Base-by-base conservation (phyloP, 257 asterid genomes). In the Primulina eburnea region DNA sequence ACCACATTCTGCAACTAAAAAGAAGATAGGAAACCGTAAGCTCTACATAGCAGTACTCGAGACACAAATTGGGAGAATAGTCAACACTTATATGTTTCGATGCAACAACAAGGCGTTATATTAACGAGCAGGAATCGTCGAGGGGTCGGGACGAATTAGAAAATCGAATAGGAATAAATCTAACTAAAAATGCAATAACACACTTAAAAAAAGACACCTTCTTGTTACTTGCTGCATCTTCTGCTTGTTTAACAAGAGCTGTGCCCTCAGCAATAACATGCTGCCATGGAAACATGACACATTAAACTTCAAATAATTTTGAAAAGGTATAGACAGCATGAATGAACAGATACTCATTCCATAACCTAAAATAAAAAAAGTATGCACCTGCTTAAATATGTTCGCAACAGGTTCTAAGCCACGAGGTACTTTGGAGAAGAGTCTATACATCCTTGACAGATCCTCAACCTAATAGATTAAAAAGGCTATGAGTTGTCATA, bases 231-330 rank as follows among this genome's bases (percentile, higher is more conserved):
- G 97, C 99, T 79, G 97, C 96, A 84, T 93, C 99, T 87, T 93
- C 99, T 28, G 99, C 99, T 77, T 89, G 97, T 85, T 90, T 90
- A 62, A 93, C 97, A 83, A 93, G 79, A 63, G 95, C 88, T 28
- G 94, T 90, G 68, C 99, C 99, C 87, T 91, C 99, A 69, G 90
- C 91, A 71, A 97, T 89, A 69, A 93, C 97, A 85, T 93, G 97
- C 97, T 89, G 92, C 77, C 74, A 34, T 67, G 40, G 77, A 71
- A 81, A 33, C 63, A 78, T 20, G 7, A 64, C 6, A 55, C 5
- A 30, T 52, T 52, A 69, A 67, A 21, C 75, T 65, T 43, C 65
- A 66, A 28, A 26, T 32, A 68, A 65, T 58, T 14, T 37, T 56
- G 53, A 37, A 14, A 43, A 53, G 58, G 58, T 65, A 53, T 26